A percentile compares a stretch with the other conserved stretches of the same genome.
Evolutionary conservation across 352 stramenopile genomes (phyloP).

Genomic region (Phytopythium cucurbitacearum): DNA sequence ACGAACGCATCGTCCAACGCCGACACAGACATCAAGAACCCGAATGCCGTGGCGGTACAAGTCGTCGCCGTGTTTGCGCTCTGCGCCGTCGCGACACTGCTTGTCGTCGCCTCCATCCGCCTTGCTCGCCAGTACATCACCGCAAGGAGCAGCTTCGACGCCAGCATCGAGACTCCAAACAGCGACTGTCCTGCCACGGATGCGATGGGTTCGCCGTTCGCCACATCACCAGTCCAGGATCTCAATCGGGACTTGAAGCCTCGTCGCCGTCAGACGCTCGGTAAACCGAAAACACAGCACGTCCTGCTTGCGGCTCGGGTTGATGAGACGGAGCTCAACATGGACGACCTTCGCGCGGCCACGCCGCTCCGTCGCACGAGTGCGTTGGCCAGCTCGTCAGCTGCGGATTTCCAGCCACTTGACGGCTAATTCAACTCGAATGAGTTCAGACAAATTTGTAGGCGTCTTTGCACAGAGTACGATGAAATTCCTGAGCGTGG

Average conservation of each 20-base stretch:
- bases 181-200: background rate
- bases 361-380: constrained; percentile 6
- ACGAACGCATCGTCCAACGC: background rate
- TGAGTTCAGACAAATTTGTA: no score
- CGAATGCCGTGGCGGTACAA: constrained; percentile 48
- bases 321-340: background rate
- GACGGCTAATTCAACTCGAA: background rate
- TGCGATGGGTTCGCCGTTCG: background rate
- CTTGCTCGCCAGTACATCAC: constrained; percentile 9
- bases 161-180: constrained; percentile 5
- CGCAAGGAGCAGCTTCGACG: background rate
- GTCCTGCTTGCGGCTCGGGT: background rate
- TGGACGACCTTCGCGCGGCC: constrained; percentile 3
- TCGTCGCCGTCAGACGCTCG: background rate
- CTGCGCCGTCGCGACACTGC: constrained; percentile 9
- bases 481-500: no score
- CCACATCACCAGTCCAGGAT: no score
- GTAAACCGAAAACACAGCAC: background rate
- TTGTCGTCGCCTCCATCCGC: constrained; percentile 20
- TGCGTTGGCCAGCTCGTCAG: constrained; percentile 3
- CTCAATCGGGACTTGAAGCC: background rate
- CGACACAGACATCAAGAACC: background rate
- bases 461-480: no score
- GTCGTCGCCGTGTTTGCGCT: constrained; percentile 7
- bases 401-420: background rate